phyloP scores from a whole-genome alignment of 805 yeast species.

The Wickerhamomyces bovis region DNA sequence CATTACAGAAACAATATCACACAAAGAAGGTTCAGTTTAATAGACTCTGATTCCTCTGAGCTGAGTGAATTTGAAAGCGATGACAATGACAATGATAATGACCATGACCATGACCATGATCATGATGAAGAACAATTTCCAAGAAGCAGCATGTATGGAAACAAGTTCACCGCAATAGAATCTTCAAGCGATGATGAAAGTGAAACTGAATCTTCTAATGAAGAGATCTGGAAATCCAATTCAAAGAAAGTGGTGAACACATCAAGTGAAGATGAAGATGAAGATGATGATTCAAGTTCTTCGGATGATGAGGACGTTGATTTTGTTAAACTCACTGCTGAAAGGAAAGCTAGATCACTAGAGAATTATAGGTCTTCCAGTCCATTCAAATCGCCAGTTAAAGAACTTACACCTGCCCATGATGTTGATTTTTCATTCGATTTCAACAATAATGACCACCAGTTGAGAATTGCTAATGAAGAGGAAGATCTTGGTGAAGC shows the following conservation, averaged over 20 bases:
- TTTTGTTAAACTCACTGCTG: slow-evolving; percentile 65
- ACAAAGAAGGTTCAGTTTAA: slow-evolving; percentile 34
- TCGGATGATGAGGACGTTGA: slow-evolving; percentile 67
- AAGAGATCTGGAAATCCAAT: slow-evolving; percentile 24
- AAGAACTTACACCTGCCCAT: slow-evolving; percentile 6
- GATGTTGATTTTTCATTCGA: slow-evolving; percentile 39
- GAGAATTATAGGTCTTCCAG: slow-evolving; percentile 33
- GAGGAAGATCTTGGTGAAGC: slow-evolving; percentile 65
- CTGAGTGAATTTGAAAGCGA: slow-evolving; percentile 32
- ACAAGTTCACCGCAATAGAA: slow-evolving; percentile 28
- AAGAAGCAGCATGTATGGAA: slow-evolving; percentile 4
- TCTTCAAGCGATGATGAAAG: slow-evolving; percentile 26
- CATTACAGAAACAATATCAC: not conserved
- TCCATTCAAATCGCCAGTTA: slow-evolving; percentile 22
- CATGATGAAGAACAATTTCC: slow-evolving; percentile 12
- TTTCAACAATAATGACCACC: slow-evolving; percentile 36
- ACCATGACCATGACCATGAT: slow-evolving; percentile 18
- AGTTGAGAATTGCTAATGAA: slow-evolving; percentile 21
- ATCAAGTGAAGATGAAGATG: slow-evolving; percentile 28
- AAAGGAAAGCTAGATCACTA: slow-evolving; percentile 52
- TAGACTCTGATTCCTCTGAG: slow-evolving; percentile 38
- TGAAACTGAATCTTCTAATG: slow-evolving; percentile 21
- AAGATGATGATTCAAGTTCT: slow-evolving; percentile 38
- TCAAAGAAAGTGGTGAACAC: slow-evolving; percentile 25
- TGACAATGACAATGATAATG: slow-evolving; percentile 20